Evolutionary conservation across 495 filamentous ascomycete genomes (phyloP).

Genomic region (Xylaria scruposa): DNA sequence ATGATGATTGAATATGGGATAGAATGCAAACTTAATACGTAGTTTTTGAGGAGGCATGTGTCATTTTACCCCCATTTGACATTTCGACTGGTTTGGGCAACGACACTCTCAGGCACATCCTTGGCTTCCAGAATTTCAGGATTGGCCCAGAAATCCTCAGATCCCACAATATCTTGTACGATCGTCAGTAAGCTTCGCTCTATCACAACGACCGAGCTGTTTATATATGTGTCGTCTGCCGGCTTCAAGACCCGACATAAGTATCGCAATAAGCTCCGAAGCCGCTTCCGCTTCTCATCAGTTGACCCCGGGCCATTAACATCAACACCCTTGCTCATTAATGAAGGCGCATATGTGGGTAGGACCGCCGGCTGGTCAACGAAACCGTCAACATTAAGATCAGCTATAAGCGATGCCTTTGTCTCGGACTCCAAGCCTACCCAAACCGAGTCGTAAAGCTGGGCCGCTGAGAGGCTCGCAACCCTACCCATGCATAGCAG

Average conservation of each 20-base stretch:
- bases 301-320: constrained; percentile 14
- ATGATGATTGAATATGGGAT: not conserved
- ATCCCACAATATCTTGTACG: constrained; percentile 25
- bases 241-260: constrained; percentile 31
- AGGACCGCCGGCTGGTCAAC: constrained; percentile 40
- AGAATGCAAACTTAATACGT: not conserved
- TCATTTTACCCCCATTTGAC: not conserved
- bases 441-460: constrained; percentile 42
- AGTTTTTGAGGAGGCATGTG: not conserved
- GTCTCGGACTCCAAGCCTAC: constrained; percentile 31
- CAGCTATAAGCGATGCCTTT: constrained; percentile 30
- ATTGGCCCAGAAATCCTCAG: constrained; percentile 7
- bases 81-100: constrained; percentile 1
- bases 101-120: not conserved
- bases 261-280: constrained; percentile 32
- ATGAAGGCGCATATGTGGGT: constrained; percentile 46
- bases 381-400: constrained; percentile 45
- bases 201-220: constrained; percentile 29
- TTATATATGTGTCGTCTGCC: not conserved
- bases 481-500: constrained; percentile 48
- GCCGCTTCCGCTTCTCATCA: constrained; percentile 26
- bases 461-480: constrained; percentile 35
- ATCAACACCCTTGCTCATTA: constrained; percentile 36
- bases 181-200: constrained; percentile 32
- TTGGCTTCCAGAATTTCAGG: not conserved